A percentile compares a stretch with the other conserved stretches of the same genome.
phyloP scores from a whole-genome alignment of 2,329 filamentous ascomycete species.

The Nectriaceae sp. region DNA sequence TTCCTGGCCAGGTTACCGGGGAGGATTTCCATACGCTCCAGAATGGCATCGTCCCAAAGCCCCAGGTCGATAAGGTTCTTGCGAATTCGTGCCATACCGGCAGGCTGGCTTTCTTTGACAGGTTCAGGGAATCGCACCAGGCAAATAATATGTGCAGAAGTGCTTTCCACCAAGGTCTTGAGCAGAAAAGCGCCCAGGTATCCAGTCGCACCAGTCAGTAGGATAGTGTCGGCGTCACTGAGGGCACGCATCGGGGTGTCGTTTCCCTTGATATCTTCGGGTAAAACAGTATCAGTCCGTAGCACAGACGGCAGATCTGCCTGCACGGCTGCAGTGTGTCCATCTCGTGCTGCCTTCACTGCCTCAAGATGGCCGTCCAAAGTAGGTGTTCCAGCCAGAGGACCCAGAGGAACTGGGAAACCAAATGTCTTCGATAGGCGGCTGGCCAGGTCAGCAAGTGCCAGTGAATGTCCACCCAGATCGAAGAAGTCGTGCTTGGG shows the following conservation, averaged over 20 bases:
- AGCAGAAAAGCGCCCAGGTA: constrained; percentile 77
- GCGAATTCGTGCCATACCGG: constrained; percentile 71
- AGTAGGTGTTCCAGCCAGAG: constrained; percentile 71
- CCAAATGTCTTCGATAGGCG: constrained; percentile 70
- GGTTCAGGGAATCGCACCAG: constrained; percentile 74
- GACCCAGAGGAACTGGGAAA: constrained; percentile 70
- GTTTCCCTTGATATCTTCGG: constrained; percentile 66
- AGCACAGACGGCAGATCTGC: constrained; percentile 72
- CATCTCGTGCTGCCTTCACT: constrained; percentile 70
- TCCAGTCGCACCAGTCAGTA: constrained; percentile 75
- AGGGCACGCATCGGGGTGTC: constrained; percentile 57
- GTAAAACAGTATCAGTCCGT: constrained; percentile 65
- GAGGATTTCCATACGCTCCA: constrained; percentile 76
- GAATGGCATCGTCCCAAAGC: constrained; percentile 74
- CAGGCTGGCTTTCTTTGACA: constrained; percentile 61
- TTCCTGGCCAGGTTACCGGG: constrained; percentile 72
- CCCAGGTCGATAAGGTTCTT: constrained; percentile 78
- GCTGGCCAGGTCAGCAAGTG: constrained; percentile 75
- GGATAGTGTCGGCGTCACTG: constrained; percentile 66
- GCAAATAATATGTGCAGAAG: constrained; percentile 69
- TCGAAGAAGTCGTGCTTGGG: constrained; percentile 79
- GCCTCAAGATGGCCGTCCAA: constrained; percentile 72
- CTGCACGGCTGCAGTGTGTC: constrained; percentile 73
- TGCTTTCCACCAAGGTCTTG: constrained; percentile 66
- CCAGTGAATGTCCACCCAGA: constrained; percentile 75